Evolutionary conservation across 805 yeast species (phyloP), one percentile per base, ranked within the genome.

Genomic region (Metschnikowia colocasiae): DNA sequence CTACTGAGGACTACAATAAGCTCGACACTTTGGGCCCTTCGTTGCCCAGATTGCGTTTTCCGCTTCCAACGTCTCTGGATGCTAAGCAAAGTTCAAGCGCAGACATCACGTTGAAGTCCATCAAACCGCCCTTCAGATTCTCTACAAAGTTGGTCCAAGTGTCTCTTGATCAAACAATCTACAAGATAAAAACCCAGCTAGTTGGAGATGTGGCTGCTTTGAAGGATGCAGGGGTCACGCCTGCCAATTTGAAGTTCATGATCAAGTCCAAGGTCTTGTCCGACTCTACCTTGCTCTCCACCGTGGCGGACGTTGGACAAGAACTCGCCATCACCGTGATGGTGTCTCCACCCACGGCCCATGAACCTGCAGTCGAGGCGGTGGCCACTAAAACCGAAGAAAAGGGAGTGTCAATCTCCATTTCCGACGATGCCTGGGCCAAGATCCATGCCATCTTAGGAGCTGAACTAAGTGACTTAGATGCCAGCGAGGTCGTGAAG

Each of bases 81-180:
- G 6, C 32, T 3, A 33, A 20, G 4, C 44, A 34, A 9, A 6
- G 30, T 2, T 29, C 46, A 6, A 16, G 51, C 40, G 55, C 68
- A 46, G 58, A 54, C 19, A 56, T 74, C 43, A 53, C 60, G 18
- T 72, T 87, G 60, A 84, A 83, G 63, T 84, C 91, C 26, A 76
- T 88, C 46, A 81, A 82, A 56, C 79, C 84, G 4, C 95, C 95
- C 5, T 65, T 54, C 59, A 86, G 82, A 59, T 85, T 87, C 63
- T 61, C 67, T 32, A 51, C 59, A 4, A 61, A 51, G 32, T 53
- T 72, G 46, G 33, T 32, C 6, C 56, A 42, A 46, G 68, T 59
- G 30, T 51, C 59, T 3, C 55, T 27, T 19, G 63, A 59, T 32
- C 63, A 48, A 15, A 64, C 74, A 5, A 60, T 73, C 9, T 69